Conservation (phyloP, 1,284 basidiomycete species). For the Cutaneotrichosporon curvatum region DNA sequence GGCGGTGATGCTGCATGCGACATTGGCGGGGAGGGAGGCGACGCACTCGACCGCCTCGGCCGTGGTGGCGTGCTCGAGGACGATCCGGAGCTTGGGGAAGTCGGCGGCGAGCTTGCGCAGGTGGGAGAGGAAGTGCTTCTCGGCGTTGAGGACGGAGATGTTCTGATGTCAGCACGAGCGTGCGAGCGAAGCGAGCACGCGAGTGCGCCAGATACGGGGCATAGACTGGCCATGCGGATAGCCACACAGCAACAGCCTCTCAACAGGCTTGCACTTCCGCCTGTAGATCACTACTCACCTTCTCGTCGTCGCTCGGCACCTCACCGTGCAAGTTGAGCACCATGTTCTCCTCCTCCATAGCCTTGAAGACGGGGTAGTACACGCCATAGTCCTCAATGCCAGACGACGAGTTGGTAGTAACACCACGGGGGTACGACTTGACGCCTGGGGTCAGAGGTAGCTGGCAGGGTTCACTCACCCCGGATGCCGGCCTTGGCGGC, state of each 20-base stretch:
- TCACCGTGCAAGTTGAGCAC: slow-evolving; percentile 97
- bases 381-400: slow-evolving; percentile 94
- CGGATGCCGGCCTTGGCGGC: slow-evolving; percentile 78
- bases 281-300: no score
- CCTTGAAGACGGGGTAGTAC: slow-evolving; percentile 90
- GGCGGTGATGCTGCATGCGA: slow-evolving; percentile 94
- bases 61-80: slow-evolving; percentile 98
- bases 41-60: slow-evolving; percentile 88
- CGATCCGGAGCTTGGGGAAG: slow-evolving; percentile 91
- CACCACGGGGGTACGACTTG: slow-evolving; percentile 94
- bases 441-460: slow-evolving; percentile 56
- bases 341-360: slow-evolving; percentile 89
- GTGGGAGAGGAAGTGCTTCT: slow-evolving; percentile 83
- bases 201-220: not conserved
- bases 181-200: not conserved
- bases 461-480: slow-evolving; percentile 48
- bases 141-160: slow-evolving; percentile 89
- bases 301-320: slow-evolving; percentile 77
- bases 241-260: no score
- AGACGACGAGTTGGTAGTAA: slow-evolving; percentile 94
- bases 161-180: slow-evolving; percentile 52
- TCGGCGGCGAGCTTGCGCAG: slow-evolving; percentile 70
- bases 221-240: not conserved
- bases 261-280: no score
- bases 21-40: slow-evolving; percentile 73